Evolutionary conservation across 192 early-diverging fungal genomes (phyloP), one percentile per base, ranked within the genome.

Genomic region (Mortierella claussenii): DNA sequence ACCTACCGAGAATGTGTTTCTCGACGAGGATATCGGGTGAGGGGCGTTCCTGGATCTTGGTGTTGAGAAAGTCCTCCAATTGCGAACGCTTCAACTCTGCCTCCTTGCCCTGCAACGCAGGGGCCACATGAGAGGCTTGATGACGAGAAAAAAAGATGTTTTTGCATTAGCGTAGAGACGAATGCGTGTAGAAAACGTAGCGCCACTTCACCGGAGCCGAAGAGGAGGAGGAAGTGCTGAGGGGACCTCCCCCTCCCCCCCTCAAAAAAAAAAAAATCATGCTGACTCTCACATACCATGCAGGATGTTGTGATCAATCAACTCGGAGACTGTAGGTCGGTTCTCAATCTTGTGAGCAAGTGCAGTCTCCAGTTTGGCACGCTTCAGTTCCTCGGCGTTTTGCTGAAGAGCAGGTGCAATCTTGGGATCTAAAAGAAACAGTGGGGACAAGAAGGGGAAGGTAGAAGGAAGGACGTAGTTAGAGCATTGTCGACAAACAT

Each of bases 281-380:
- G n/a, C n/a, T n/a, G n/a, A n/a, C n/a, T 9, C 4, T 45, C 15
- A 2, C 63, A 60, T 71, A 85, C 84, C 78, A 46, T 80, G 82
- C 34, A 85, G 37, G 27, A 85, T 85, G 33, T 83, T 81, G n/a
- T 81, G 66, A 52, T 86, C 64, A 36, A 85, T 80, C n/a, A 92
- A 79, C 28, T 90, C 60, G 0, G 80, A 65, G 17, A 65, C 70
- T 9, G 80, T 56, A 6, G 89, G 87, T 32, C 90, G 82, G 34
- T 61, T 50, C 58, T 86, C 82, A 40, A 90, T 78, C 69, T 88
- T 89, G 60, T 82, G 82, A 7, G 89, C 85, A 24, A 92, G 75
- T 2, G 63, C 55, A 47, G 87, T 85, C 62, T 87, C 84, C 2
- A 89, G 55, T 20, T 81, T 61, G 20, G 74, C 65, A 23, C 79